Base-by-base conservation (phyloP, 2,329 filamentous ascomycete genomes). In the Cladophialophora exuberans region DNA sequence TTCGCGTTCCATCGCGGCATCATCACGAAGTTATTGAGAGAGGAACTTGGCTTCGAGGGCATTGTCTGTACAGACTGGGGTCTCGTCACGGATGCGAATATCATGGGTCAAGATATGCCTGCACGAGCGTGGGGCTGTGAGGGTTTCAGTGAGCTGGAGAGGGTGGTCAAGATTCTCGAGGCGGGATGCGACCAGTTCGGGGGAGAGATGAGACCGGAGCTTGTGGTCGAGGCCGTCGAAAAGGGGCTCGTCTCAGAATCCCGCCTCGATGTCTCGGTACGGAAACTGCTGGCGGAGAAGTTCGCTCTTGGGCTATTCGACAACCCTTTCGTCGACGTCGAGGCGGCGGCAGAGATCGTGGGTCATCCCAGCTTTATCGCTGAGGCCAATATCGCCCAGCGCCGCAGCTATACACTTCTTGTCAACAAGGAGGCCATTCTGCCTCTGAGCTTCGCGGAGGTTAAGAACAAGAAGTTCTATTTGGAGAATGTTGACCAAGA, bases 1-100 rank as follows among this genome's bases (percentile, higher is more conserved):
- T 79, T 81, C 60, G 72, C 73, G 0, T 80, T 82, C 66, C 81
- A 81, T 68, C 79, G 77, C 56, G 70, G 67, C 2, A 74, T 82
- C 28, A 71, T 82, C 42, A 81, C 79, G 0, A 76, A 73, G 26
- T 72, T 82, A 0, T 67, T 82, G 1, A 73, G 74, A 1, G 60
- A 72, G 1, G 69, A 80, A 42, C 68, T 81, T 0, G 77, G 78
- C 2, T 82, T 79, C 52, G 62, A 79, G 0, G 79, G 79, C 1
- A 78, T 81, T n/a, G 72, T 82, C 0, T 70, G 75, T 2, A 79
- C 75, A 0, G 79, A 82, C 56, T 82, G 79, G 79, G 77, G 78
- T 1, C 69, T 82, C 3, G 70, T 82, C 18, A 81, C 79, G 0
- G 76, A 79, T 41, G 62, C 64, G 0, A 55, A 65, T 1, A 74